Base-by-base conservation (phyloP, 352 stramenopile species). In the Halophytophthora batemanensis region DNA sequence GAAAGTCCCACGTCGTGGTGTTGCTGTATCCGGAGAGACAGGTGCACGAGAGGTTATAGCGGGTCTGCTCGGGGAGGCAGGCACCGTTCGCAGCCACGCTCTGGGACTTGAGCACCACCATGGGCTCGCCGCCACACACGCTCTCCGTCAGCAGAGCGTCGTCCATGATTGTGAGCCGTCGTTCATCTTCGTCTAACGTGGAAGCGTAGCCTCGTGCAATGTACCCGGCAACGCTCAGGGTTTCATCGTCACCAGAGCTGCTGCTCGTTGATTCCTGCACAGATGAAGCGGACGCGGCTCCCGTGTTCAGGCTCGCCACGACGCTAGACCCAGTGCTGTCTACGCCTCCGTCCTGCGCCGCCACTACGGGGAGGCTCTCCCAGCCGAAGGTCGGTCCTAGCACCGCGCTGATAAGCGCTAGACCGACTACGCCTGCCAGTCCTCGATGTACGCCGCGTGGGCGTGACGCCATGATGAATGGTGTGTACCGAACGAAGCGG, bases 1-100 rank as follows among this genome's bases (percentile, higher is more conserved):
- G 43, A 35, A 80, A 75, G 31, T 51, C 44, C 70, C 70, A 80
- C 41, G 36, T 36, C 39, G 48, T 70, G 40, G 64, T 43, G 53
- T 67, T 61, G 7, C 48, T 17, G 42, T 66, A 67, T 14, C 69
- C 69, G 36, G 29, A 56, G 6, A 81, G 42, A 44, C 71, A 81
- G 36, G 67, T 56, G 37, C 71, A 81, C 44, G 71, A 81, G 15
- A 81, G 56, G 14, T 76, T 76, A 60, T 61, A 67, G n/a, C 35
- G 45, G 36, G 54, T 67, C 38, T 71, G 55, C 3, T 60, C 37
- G 13, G 45, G 35, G 37, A 72, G 49, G 39, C 71, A 81, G 2
- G 42, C 65, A n/a, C 61, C 55, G 46, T 81, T 81, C 18, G 55
- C 21, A 11, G 48, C 42, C 14, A 59, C 21, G 0, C 17, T 57